These are phyloP conservation scores for Cymodocea nodosa DNA, from an alignment of 116 monocot species.

Conservation along the genomic window DNA sequence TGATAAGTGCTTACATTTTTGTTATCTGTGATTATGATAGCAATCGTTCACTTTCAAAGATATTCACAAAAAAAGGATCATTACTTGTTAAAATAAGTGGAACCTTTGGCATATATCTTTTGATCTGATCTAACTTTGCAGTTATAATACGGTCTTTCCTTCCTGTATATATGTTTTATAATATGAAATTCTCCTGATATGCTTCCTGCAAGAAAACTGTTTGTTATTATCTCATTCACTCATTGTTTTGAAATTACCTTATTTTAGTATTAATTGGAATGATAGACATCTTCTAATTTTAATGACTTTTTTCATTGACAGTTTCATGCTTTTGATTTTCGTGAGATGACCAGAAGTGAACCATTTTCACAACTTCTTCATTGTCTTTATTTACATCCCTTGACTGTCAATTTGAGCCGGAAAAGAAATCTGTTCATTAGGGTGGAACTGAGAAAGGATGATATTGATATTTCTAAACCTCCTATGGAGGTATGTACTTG, in stretches of 20 bases:
- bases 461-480: constrained; percentile 59
- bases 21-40: not conserved
- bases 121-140: no score
- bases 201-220: no score
- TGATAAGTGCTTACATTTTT: constrained; percentile 3
- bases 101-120: no score
- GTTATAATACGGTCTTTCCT: no score
- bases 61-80: no score
- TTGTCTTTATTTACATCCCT: constrained; percentile 80
- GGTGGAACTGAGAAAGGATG: constrained; percentile 92
- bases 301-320: constrained; percentile 25
- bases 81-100: no score
- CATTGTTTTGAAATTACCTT: not conserved
- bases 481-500: constrained; percentile 61
- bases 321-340: constrained; percentile 94
- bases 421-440: constrained; percentile 92
- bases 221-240: not conserved
- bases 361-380: constrained; percentile 89
- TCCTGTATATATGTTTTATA: no score
- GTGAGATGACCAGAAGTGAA: constrained; percentile 74
- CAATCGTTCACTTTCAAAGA: no score
- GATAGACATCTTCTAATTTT: not conserved
- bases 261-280: not conserved
- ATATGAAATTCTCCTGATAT: no score
- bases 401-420: constrained; percentile 83